Conservation (phyloP, 495 filamentous ascomycete genomes). For the Cairneyella variabilis region DNA sequence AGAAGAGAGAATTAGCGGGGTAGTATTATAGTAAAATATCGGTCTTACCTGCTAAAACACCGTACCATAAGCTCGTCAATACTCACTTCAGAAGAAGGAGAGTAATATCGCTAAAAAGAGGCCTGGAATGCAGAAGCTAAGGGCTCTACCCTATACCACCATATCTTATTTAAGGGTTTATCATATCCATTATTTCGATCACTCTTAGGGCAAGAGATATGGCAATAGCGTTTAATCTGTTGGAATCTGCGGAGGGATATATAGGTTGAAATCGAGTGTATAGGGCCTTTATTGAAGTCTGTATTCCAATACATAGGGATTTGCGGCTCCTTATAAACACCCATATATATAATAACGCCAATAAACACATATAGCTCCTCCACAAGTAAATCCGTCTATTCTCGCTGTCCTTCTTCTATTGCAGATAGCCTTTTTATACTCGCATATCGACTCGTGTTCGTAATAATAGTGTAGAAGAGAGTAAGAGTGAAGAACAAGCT, state of each 20-base stretch:
- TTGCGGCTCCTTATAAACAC: conserved; percentile 2
- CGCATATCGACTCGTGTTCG: conserved; percentile 14
- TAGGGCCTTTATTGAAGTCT: conserved; percentile 5
- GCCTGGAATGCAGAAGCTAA: conserved; percentile 5
- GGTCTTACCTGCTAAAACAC: conserved; percentile 6
- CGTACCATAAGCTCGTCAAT: conserved; percentile 10
- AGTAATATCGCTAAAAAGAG: conserved; percentile 10
- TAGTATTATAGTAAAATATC: not conserved
- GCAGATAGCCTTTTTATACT: no score
- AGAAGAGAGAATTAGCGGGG: not conserved
- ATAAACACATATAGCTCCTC: no score
- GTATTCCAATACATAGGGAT: conserved; percentile 4
- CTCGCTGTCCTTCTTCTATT: no score
- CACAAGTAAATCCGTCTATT: no score
- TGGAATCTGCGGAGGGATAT: conserved; percentile 3
- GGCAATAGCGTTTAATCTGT: conserved; percentile 7
- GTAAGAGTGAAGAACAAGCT: conserved; percentile 7
- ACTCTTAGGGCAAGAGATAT: conserved; percentile 4
- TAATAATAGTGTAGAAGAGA: conserved; percentile 5
- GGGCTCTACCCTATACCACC: conserved; percentile 17
- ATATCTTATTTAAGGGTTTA: not conserved
- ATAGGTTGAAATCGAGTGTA: conserved; percentile 4
- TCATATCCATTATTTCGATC: conserved; percentile 5
- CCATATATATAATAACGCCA: conserved; percentile 14
- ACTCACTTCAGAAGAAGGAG: conserved; percentile 2